phyloP scores from a whole-genome alignment of 2,329 filamentous ascomycete genomes.

The Botrytis medusae region DNA sequence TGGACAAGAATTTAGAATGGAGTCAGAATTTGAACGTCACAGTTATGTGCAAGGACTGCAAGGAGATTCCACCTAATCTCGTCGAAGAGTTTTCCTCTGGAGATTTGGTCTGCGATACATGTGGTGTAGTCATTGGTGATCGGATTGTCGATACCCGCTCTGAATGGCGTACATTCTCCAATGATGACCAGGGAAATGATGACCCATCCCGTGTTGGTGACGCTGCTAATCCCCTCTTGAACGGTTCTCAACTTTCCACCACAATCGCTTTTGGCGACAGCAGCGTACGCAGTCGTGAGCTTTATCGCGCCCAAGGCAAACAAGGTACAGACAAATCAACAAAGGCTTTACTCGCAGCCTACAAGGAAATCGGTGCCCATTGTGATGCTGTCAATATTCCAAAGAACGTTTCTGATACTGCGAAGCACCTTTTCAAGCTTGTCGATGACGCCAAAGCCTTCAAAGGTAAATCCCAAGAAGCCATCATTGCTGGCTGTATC shows the following conservation, averaged over 20 bases:
- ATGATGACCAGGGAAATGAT: slow-evolving; percentile 94
- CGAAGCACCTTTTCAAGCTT: slow-evolving; percentile 94
- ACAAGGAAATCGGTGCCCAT: slow-evolving; percentile 84
- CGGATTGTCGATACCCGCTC: slow-evolving; percentile 93
- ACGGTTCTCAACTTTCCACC: slow-evolving; percentile 86
- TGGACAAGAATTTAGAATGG: slow-evolving; percentile 33
- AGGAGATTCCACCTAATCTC: slow-evolving; percentile 86
- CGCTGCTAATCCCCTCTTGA: slow-evolving; percentile 82
- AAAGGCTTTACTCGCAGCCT: slow-evolving; percentile 74
- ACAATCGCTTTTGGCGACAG: slow-evolving; percentile 81
- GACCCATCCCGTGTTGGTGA: slow-evolving; percentile 98
- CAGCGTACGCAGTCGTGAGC: slow-evolving; percentile 66
- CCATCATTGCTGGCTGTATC: slow-evolving; percentile 92
- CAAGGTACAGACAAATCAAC: slow-evolving; percentile 78
- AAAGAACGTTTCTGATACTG: slow-evolving; percentile 78
- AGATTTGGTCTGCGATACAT: slow-evolving; percentile 90
- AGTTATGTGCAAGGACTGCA: slow-evolving; percentile 87
- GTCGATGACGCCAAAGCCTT: slow-evolving; percentile 90
- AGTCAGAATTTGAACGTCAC: slow-evolving; percentile 80
- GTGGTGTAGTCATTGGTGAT: slow-evolving; percentile 85
- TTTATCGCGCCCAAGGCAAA: slow-evolving; percentile 83
- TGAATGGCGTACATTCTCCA: slow-evolving; percentile 98
- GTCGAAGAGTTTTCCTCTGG: slow-evolving; percentile 90
- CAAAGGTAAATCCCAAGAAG: slow-evolving; percentile 93
- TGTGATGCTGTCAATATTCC: slow-evolving; percentile 84